These are phyloP conservation scores for Arachnomyces sp. DNA, from an alignment of 2,329 filamentous ascomycete species.

Conservation along the genomic window DNA sequence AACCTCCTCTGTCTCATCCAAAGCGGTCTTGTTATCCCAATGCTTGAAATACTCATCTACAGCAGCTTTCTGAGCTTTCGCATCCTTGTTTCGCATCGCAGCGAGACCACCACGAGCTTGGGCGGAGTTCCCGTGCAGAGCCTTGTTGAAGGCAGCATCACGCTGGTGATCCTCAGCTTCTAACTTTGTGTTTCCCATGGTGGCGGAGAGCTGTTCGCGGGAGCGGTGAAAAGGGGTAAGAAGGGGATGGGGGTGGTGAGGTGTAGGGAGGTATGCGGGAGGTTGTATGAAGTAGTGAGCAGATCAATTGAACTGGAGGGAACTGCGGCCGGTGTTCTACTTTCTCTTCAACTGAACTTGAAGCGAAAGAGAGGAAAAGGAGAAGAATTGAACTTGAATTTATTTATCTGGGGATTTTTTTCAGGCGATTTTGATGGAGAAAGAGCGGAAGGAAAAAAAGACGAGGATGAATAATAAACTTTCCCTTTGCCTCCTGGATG, in stretches of 20 bases:
- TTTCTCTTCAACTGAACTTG: constrained; percentile 4
- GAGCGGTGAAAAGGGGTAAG: constrained; percentile 11
- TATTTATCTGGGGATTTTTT: neutral
- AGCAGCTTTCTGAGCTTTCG: constrained; percentile 67
- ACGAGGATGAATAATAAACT: too few species aligned
- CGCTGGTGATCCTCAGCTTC: constrained; percentile 75
- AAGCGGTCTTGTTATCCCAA: constrained; percentile 76
- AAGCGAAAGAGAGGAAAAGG: constrained; percentile 7
- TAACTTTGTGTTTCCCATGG: constrained; percentile 51
- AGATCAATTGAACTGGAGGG: constrained; percentile 9
- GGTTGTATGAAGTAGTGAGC: constrained; percentile 9
- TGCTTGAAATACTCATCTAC: constrained; percentile 94
- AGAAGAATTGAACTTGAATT: constrained; percentile 7
- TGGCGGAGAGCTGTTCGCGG: constrained; percentile 12
- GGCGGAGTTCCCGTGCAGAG: constrained; percentile 69
- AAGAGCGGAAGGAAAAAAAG: too few species aligned
- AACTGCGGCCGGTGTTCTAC: neutral
- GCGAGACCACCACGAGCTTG: constrained; percentile 62
- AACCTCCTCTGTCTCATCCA: constrained; percentile 71
- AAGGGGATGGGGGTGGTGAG: constrained; percentile 8
- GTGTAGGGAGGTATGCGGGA: constrained; percentile 9
- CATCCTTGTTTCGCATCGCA: constrained; percentile 80
- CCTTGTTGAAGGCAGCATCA: constrained; percentile 86
- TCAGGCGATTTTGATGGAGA: too few species aligned
- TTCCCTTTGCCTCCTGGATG: too few species aligned